Evolutionary conservation across 305 asterid species (phyloP).

Genomic region (Rubia balearica): DNA sequence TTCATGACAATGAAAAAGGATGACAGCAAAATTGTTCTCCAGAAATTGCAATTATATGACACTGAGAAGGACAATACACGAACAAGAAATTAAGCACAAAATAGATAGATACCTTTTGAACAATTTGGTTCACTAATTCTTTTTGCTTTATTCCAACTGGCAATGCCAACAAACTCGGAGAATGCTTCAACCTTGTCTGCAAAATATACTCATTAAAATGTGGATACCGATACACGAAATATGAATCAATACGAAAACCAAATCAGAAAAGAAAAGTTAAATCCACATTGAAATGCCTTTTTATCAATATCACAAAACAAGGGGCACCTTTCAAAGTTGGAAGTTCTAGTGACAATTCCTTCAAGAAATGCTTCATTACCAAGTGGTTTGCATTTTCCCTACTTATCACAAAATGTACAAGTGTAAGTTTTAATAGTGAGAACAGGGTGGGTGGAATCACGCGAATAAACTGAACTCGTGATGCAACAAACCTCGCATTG

Average conservation of each 20-base stretch:
- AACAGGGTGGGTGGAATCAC: too few species aligned
- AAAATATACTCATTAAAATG: conserved; percentile 16
- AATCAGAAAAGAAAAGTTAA: not conserved
- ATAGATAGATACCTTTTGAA: conserved; percentile 47
- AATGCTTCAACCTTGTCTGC: conserved; percentile 33
- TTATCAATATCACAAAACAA: conserved; percentile 57
- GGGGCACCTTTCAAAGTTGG: conserved; percentile 60
- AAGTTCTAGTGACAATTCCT: too few species aligned
- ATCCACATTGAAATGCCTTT: conserved; percentile 32
- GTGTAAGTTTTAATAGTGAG: too few species aligned
- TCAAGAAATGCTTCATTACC: too few species aligned
- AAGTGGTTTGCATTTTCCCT: too few species aligned
- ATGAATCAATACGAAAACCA: not conserved
- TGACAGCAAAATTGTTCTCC: conserved; percentile 52
- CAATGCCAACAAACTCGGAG: conserved; percentile 56
- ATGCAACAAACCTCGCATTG: too few species aligned
- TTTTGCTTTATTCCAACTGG: conserved; percentile 84
- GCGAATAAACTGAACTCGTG: too few species aligned
- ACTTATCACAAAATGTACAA: too few species aligned
- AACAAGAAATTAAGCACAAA: not conserved
- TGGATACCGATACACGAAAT: conserved; percentile 11
- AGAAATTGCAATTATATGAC: conserved; percentile 51
- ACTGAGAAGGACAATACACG: not conserved
- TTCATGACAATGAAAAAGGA: conserved; percentile 92
- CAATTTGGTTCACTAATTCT: conserved; percentile 46